These are phyloP conservation scores for Begonia masoniana DNA, from an alignment of 306 rosid species.

Conservation along the genomic window DNA sequence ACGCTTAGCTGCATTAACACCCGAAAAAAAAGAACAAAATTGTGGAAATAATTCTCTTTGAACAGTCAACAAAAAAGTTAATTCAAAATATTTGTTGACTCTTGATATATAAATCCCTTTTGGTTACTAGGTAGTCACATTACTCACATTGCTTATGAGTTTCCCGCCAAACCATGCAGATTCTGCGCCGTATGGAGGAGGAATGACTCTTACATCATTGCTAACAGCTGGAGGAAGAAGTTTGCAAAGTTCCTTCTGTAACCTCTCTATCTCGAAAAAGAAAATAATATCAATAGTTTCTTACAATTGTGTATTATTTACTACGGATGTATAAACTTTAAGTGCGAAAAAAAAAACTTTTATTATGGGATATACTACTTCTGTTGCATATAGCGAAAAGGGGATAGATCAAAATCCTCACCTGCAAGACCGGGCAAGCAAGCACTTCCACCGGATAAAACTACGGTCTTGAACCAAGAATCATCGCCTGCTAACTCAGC, in stretches of 20 bases:
- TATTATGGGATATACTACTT: no score
- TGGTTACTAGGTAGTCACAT: background rate
- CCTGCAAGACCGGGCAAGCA: conserved; percentile 94
- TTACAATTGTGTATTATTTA: no score
- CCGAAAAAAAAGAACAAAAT: background rate
- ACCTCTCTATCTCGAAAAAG: conserved; percentile 34
- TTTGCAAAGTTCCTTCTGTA: conserved; percentile 52
- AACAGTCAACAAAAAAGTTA: background rate
- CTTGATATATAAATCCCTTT: no score
- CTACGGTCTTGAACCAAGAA: conserved; percentile 72
- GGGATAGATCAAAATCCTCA: conserved; percentile 2
- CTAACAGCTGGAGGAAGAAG: conserved; percentile 45
- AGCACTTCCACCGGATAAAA: conserved; percentile 71
- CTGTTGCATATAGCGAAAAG: background rate
- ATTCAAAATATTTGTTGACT: no score
- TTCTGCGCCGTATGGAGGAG: conserved; percentile 74
- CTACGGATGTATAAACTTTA: no score
- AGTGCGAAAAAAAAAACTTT: no score
- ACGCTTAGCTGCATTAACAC: conserved; percentile 54
- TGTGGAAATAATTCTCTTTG: no score
- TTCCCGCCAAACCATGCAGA: conserved; percentile 89
- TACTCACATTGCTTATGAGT: conserved; percentile 69
- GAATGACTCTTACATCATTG: conserved; percentile 43
- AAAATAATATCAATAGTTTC: no score
- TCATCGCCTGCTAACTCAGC: conserved; percentile 49